A percentile compares a stretch with the other conserved stretches of the same genome.
Evolutionary conservation across 441 rosid genomes (phyloP).

Genomic region (Capsella rubella): DNA sequence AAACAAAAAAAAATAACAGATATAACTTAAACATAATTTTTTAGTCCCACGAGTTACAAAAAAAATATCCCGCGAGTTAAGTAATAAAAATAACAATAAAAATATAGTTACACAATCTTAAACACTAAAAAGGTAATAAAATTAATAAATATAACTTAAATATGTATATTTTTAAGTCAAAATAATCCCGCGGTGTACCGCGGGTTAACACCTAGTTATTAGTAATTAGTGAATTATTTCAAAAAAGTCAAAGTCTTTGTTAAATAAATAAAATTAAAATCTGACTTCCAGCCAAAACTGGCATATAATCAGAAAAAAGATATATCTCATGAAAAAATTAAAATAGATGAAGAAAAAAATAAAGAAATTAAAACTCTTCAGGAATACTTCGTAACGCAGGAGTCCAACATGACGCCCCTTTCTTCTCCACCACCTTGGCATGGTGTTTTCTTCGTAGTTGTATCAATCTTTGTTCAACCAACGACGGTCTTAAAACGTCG

Average conservation of each 20-base stretch:
- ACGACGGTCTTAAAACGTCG: background rate
- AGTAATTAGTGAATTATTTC: background rate
- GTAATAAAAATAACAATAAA: too few species aligned
- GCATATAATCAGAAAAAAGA: background rate
- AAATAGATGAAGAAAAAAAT: background rate
- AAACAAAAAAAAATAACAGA: too few species aligned
- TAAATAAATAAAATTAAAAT: background rate
- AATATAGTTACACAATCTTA: too few species aligned
- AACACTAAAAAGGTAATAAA: too few species aligned
- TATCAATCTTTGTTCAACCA: constrained; percentile 9
- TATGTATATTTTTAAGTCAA: too few species aligned
- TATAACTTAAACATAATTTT: too few species aligned
- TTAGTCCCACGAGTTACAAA: too few species aligned
- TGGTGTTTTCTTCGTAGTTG: background rate
- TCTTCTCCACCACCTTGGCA: background rate
- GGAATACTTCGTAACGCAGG: constrained; percentile 19
- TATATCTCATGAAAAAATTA: background rate
- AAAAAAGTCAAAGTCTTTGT: background rate
- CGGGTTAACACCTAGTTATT: too few species aligned
- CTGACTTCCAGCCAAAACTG: constrained; percentile 8
- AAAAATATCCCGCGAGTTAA: too few species aligned
- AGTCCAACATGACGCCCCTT: background rate
- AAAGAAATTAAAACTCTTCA: constrained; percentile 13
- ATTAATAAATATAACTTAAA: too few species aligned
- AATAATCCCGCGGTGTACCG: too few species aligned